Evolutionary conservation across 768 basidiomycete genomes (phyloP).

Genomic region (Cystoderma amianthinum): DNA sequence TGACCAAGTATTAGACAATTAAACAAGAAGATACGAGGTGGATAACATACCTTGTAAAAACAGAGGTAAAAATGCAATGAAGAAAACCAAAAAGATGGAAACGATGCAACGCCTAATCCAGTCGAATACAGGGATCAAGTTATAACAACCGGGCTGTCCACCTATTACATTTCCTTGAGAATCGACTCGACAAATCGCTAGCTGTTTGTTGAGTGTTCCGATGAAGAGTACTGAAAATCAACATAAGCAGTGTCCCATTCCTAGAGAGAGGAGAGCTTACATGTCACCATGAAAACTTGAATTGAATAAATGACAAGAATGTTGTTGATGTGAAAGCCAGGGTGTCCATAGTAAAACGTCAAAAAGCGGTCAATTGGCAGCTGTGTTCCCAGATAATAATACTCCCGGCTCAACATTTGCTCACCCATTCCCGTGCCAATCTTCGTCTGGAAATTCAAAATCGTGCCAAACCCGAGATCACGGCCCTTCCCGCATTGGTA

Average conservation of each 20-base stretch:
- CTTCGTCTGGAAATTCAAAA: conserved; percentile 99
- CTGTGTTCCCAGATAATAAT: conserved; percentile 98
- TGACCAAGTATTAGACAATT: neutral
- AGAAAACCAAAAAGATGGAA: conserved; percentile 98
- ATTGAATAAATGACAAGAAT: conserved; percentile 98
- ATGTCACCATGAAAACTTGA: conserved; percentile 93
- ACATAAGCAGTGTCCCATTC: conserved; percentile 3
- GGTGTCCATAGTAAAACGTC: conserved; percentile 99
- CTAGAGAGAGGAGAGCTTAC: conserved; percentile 47
- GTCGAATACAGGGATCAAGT: conserved; percentile 92
- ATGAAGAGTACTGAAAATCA: conserved; percentile 71
- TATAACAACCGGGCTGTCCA: conserved; percentile 92
- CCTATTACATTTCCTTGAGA: conserved; percentile 70
- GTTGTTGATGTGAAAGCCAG: conserved; percentile 99
- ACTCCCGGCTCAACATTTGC: conserved; percentile 99
- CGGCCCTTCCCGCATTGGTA: conserved; percentile 99
- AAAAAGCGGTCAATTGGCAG: conserved; percentile 97
- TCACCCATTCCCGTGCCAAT: conserved; percentile 99
- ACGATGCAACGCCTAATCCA: conserved; percentile 97
- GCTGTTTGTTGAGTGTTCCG: conserved; percentile 92
- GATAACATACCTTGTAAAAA: conserved; percentile 83
- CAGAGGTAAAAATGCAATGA: conserved; percentile 93
- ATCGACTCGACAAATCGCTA: conserved; percentile 85
- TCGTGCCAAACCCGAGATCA: conserved; percentile 98
- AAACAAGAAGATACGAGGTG: neutral